These are phyloP conservation scores for Ceratocystis destructans DNA, from an alignment of 2,329 filamentous ascomycete genomes.

Conservation along the genomic window DNA sequence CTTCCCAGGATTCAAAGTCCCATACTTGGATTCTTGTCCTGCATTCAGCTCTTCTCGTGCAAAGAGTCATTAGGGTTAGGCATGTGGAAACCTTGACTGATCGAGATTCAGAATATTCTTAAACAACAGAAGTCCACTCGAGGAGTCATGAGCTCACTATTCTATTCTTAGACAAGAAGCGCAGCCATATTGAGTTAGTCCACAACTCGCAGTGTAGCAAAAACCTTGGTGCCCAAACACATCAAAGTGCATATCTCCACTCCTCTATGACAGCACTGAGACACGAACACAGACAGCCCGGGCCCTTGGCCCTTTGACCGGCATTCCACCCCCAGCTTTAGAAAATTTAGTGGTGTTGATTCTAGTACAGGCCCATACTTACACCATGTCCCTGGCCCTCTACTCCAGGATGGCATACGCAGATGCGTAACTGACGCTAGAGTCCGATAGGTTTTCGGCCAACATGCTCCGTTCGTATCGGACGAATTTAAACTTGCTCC, in stretches of 20 bases:
- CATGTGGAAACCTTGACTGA: neutral
- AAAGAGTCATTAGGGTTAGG: neutral
- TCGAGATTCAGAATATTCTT: neutral
- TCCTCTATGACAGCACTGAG: neutral
- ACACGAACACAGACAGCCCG: neutral
- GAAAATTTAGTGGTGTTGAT: neutral
- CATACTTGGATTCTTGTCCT: neutral
- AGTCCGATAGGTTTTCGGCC: conserved; percentile 53
- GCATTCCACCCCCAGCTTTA: neutral
- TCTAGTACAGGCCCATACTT: neutral
- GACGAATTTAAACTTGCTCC: conserved; percentile 59
- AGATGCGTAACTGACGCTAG: conserved; percentile 89
- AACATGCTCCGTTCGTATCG: conserved; percentile 77
- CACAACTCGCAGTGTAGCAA: conserved; percentile 2
- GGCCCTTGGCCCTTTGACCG: no score
- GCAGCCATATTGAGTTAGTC: neutral
- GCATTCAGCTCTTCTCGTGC: neutral
- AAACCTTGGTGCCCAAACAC: neutral
- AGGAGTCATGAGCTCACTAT: neutral
- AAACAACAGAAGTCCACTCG: neutral
- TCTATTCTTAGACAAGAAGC: neutral
- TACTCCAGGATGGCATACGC: conserved; percentile 50
- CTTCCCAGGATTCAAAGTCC: neutral
- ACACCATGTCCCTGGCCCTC: neutral
- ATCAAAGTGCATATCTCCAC: neutral